Conservation (phyloP, 2,329 filamentous ascomycete species). For the Pseudogymnoascus sp. region DNA sequence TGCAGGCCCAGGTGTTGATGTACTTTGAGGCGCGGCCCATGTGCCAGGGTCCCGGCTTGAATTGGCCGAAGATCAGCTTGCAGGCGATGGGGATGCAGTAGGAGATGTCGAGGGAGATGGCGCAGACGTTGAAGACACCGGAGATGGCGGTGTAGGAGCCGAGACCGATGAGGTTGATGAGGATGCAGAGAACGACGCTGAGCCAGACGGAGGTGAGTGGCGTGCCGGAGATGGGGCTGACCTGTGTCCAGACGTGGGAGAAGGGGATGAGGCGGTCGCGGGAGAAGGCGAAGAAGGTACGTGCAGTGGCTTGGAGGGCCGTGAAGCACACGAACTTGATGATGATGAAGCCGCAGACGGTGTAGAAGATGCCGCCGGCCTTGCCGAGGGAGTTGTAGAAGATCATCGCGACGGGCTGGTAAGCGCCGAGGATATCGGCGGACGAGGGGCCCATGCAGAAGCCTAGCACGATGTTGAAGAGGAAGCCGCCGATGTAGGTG, state of each 20-base stretch:
- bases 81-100: constrained; percentile 51
- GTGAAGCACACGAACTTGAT: constrained; percentile 54
- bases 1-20: constrained; percentile 42
- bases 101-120: constrained; percentile 48
- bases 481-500: constrained; percentile 47
- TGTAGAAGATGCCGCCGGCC: constrained; percentile 45
- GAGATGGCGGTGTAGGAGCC: constrained; percentile 46
- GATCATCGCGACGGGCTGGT: constrained; percentile 49
- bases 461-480: constrained; percentile 52
- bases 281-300: constrained; percentile 49
- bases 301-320: constrained; percentile 45
- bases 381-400: constrained; percentile 52
- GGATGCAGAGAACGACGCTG: constrained; percentile 45
- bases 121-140: constrained; percentile 48
- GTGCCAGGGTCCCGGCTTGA: constrained; percentile 46
- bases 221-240: constrained; percentile 42
- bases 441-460: constrained; percentile 45
- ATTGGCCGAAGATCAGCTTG: constrained; percentile 43
- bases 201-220: constrained; percentile 50
- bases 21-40: constrained; percentile 36
- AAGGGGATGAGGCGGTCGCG: constrained; percentile 45
- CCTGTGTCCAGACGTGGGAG: constrained; percentile 42
- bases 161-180: constrained; percentile 52
- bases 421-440: constrained; percentile 36
- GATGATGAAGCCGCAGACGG: constrained; percentile 49